These are phyloP conservation scores for Magnusiomyces magnusii DNA, from an alignment of 1,139 yeast genomes.

Conservation along the genomic window DNA sequence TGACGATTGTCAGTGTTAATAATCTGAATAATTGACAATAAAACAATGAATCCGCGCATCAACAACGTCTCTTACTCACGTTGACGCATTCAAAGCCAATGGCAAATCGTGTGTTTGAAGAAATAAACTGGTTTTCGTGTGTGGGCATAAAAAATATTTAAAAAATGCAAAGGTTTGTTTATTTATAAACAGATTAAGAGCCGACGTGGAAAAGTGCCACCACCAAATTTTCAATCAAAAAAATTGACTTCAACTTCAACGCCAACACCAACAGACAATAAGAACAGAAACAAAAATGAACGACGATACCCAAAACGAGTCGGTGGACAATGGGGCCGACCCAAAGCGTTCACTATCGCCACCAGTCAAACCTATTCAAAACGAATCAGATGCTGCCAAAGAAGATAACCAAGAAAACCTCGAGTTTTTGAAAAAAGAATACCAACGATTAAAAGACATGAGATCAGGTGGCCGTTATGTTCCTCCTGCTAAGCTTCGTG, in stretches of 20 bases:
- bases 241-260: background rate
- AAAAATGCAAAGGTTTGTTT: background rate
- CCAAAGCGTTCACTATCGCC: constrained; percentile 1
- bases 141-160: background rate
- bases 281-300: background rate
- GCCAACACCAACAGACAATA: background rate
- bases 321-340: too few species aligned
- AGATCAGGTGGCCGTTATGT: constrained; percentile 44
- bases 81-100: background rate
- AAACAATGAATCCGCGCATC: too few species aligned
- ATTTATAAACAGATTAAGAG: background rate
- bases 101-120: background rate
- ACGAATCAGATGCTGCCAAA: constrained; percentile 4
- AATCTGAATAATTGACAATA: background rate
- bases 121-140: too few species aligned
- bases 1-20: too few species aligned
- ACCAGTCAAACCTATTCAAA: constrained; percentile 5
- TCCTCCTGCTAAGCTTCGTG: constrained; percentile 46
- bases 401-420: constrained; percentile 13
- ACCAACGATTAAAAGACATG: constrained; percentile 35
- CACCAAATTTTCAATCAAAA: background rate
- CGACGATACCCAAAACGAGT: too few species aligned
- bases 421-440: constrained; percentile 34
- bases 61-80: too few species aligned
- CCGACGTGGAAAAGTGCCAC: background rate